Evolutionary conservation across 257 asterid genomes (phyloP), one percentile per base, ranked within the genome.

Genomic region (Nicotiana noctiflora): DNA sequence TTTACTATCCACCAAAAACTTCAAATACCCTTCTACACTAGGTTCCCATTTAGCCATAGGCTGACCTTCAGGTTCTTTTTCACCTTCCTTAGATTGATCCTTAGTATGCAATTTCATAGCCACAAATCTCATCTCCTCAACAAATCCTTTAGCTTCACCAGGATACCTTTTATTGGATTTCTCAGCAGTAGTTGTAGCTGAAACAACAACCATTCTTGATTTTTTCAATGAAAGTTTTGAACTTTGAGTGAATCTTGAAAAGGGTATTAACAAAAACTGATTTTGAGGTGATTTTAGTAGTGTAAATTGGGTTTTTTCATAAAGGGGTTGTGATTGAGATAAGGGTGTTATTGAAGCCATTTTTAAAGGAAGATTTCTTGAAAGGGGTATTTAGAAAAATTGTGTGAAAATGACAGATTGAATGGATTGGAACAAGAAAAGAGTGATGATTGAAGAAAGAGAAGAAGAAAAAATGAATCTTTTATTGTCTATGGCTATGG

Each of bases 71-170:
- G 97, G 84, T 90, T 91, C 98, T 85, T 90, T 95, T 86, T 95
- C 97, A 1, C 99, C 98, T 84, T 92, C 98, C 87, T 88, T 93
- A 46, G 97, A 88, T 76, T 93, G 97, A 80, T 95, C 98, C 46
- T 49, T 91, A 0, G 97, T 93, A 84, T 95, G 99, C 86, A 90
- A 83, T 77, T 90, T 95, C 99, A 95, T 91, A 12, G 99, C 99
- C 83, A 93, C 98, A 85, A 90, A 90, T 80, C 97, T 92, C 99
- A 95, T 95, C 91, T 95, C 99, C 87, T 94, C 99, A 83, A 90
- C 95, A 83, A 95, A 95, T 31, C 97, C 97, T 89, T 92, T 93
- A 17, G 93, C 89, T 85, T 90, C 98, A 55, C 96, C 96, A 46
- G 97, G 94, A 6, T 92, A 90, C 86, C 92, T 88, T 80, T 90